Evolutionary conservation across 768 basidiomycete species (phyloP).

Genomic region (Russula sp.): DNA sequence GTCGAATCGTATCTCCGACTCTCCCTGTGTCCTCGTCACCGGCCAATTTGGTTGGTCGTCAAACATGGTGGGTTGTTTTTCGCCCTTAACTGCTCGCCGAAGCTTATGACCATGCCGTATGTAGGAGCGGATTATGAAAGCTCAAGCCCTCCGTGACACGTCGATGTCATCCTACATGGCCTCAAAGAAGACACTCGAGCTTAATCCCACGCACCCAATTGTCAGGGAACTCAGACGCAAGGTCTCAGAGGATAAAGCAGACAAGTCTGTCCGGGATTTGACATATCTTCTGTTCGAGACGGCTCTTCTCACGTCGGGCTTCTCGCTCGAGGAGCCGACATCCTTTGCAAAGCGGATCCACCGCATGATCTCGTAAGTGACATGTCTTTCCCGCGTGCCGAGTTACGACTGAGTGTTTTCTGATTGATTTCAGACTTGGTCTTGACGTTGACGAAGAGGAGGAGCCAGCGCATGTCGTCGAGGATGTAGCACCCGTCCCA

Average conservation of each 20-base stretch:
- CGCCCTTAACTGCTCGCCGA: background rate
- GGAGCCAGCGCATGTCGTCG: constrained; percentile 42
- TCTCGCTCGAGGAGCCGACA: constrained; percentile 92
- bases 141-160: constrained; percentile 92
- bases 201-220: constrained; percentile 89
- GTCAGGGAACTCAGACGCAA: constrained; percentile 95
- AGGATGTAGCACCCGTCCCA: constrained; percentile 45
- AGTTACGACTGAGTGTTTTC: background rate
- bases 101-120: constrained; percentile 2
- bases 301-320: constrained; percentile 89
- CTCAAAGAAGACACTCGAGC: constrained; percentile 95
- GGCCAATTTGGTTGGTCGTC: constrained; percentile 99
- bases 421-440: constrained; percentile 47
- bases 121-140: constrained; percentile 97
- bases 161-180: constrained; percentile 99
- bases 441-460: constrained; percentile 67
- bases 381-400: background rate
- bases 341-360: constrained; percentile 95
- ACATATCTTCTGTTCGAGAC: constrained; percentile 97
- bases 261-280: constrained; percentile 97
- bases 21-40: constrained; percentile 94
- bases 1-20: constrained; percentile 96
- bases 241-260: constrained; percentile 94
- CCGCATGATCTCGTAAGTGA: constrained; percentile 85
- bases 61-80: constrained; percentile 69